These are phyloP conservation scores for Millerozyma acaciae DNA, from an alignment of 805 yeast genomes.

Conservation along the genomic window DNA sequence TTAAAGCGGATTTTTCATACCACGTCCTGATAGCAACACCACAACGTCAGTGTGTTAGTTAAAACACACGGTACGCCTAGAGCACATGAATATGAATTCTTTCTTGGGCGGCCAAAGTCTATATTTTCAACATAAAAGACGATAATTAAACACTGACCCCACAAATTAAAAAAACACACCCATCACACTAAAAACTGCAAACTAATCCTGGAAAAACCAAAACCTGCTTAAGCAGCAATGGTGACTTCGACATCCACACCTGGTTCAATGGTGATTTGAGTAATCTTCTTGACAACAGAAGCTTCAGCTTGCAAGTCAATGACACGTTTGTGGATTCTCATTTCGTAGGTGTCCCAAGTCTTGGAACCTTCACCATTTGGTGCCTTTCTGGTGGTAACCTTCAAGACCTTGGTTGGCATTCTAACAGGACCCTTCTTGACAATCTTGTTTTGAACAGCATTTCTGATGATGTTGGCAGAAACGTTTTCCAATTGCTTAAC, in stretches of 20 bases:
- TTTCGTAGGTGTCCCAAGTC: conserved; percentile 99
- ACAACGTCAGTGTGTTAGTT: conserved; percentile 47
- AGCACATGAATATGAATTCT: conserved; percentile 40
- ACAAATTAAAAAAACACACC: too few relatives aligned
- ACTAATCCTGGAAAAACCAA: conserved; percentile 1
- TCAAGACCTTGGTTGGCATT: conserved; percentile 98
- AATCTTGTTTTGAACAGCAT: conserved; percentile 79
- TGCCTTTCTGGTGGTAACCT: conserved; percentile 99
- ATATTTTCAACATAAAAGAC: too few relatives aligned
- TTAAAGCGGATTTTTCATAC: conserved; percentile 17
- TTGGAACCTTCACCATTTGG: conserved; percentile 99
- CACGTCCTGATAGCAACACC: conserved; percentile 61
- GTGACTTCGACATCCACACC: conserved; percentile 98
- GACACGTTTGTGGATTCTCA: conserved; percentile 99
- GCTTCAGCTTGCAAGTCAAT: conserved; percentile 98
- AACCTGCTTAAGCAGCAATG: conserved; percentile 70
- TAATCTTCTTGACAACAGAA: conserved; percentile 86
- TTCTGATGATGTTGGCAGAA: conserved; percentile 82
- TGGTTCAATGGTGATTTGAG: conserved; percentile 97
- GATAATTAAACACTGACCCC: too few relatives aligned
- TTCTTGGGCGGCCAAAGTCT: too few relatives aligned
- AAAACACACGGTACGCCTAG: conserved; percentile 59
- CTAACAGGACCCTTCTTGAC: conserved; percentile 99
- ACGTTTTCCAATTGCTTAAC: conserved; percentile 98
- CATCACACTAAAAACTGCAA: too few relatives aligned